Percentiles rank a stretch among this genome's conserved stretches.
Conservation (phyloP, 352 stramenopile genomes). For the Globisporangium nunn region DNA sequence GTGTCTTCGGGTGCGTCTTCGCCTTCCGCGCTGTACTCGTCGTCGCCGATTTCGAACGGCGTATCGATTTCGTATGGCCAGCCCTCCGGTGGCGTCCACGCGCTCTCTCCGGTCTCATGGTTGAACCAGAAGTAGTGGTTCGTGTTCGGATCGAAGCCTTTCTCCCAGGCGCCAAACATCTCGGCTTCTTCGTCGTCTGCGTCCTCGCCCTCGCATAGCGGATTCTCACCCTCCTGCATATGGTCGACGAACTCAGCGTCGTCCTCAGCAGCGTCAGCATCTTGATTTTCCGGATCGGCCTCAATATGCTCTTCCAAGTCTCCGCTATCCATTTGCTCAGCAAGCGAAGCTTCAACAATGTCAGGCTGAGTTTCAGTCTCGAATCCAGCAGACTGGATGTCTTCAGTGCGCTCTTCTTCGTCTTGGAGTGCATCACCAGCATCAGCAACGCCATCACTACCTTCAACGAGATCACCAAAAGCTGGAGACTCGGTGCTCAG, state of each 20-base stretch:
- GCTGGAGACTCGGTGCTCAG: not conserved
- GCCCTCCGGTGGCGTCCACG: slow-evolving; percentile 67
- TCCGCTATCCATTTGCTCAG: too few relatives aligned
- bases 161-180: slow-evolving; percentile 79
- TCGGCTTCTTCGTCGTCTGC: slow-evolving; percentile 73
- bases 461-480: slow-evolving; percentile 1
- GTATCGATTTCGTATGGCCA: slow-evolving; percentile 71
- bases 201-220: slow-evolving; percentile 31
- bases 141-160: slow-evolving; percentile 71
- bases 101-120: slow-evolving; percentile 66
- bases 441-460: too few relatives aligned
- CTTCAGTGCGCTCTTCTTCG: not conserved
- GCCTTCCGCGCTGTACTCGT: slow-evolving; percentile 10
- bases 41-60: slow-evolving; percentile 42
- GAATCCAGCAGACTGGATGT: not conserved
- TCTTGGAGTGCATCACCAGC: not conserved
- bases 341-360: not conserved
- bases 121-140: slow-evolving; percentile 90
- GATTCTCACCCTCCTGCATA: slow-evolving; percentile 12
- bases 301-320: not conserved
- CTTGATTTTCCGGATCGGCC: not conserved
- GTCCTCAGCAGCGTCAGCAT: not conserved
- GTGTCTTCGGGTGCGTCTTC: slow-evolving; percentile 13
- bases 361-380: not conserved
- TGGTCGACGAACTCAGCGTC: slow-evolving; percentile 4